These are phyloP conservation scores for Lentithecium fluviatile DNA, from an alignment of 495 filamentous ascomycete species.

Conservation along the genomic window DNA sequence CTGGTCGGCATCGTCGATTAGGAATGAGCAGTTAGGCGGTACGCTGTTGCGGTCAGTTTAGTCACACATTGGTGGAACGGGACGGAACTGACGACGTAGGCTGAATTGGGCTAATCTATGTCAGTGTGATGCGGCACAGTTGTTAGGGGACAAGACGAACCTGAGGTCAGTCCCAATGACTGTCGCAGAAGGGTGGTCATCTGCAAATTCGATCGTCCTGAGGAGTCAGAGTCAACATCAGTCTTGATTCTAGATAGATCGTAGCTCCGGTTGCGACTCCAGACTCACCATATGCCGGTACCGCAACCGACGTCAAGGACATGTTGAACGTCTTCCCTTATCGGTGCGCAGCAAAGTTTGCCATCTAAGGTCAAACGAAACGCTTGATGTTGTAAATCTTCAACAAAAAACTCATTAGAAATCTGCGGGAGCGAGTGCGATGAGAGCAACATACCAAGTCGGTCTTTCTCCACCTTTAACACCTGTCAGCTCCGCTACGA, in stretches of 20 bases:
- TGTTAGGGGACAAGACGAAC: not conserved
- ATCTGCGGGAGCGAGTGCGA: too few relatives aligned
- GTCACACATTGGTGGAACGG: not conserved
- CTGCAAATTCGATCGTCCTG: constrained; percentile 33
- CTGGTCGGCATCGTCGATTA: constrained; percentile 29
- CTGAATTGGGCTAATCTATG: constrained; percentile 24
- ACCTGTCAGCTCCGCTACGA: not conserved
- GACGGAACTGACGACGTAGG: constrained; percentile 10
- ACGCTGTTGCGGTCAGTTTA: constrained; percentile 12
- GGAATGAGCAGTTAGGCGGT: constrained; percentile 32
- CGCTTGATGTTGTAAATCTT: constrained; percentile 53
- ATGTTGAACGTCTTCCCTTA: constrained; percentile 41
- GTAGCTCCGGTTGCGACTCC: not conserved
- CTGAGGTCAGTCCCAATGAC: constrained; percentile 35
- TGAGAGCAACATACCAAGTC: constrained; percentile 41
- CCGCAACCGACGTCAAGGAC: constrained; percentile 48
- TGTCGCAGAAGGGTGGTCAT: constrained; percentile 33
- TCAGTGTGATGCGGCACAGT: not conserved
- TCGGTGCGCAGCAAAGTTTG: constrained; percentile 46
- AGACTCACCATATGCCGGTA: constrained; percentile 29
- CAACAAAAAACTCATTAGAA: too few relatives aligned
- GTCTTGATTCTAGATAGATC: not conserved
- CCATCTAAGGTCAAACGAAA: constrained; percentile 47
- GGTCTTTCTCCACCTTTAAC: constrained; percentile 46
- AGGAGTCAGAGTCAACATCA: too few relatives aligned